Evolutionary conservation across 208 protist species (phyloP), one percentile per base, ranked within the genome.

Genomic region (Crithidia acanthocephali): DNA sequence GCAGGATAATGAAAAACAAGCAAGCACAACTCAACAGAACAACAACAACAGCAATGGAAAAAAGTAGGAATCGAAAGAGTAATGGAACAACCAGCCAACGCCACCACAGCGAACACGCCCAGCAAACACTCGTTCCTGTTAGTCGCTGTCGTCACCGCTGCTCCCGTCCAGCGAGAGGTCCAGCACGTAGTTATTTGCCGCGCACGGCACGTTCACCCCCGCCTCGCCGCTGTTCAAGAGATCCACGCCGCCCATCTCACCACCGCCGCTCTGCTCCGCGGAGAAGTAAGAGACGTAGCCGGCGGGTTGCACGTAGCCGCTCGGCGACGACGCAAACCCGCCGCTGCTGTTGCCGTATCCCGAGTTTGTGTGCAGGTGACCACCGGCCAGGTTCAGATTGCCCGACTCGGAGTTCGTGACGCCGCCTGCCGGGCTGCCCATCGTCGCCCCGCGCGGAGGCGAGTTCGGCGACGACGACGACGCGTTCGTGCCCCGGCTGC

Each of bases 131-230:
- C n/a, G n/a, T n/a, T n/a, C n/a, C n/a, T n/a, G n/a, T n/a, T n/a
- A n/a, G n/a, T 68, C 47, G 47, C 58, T 48, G 25, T 57, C 51
- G 57, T 61, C 63, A 5, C 33, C 40, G 15, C 33, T 48, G 32
- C 70, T 53, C 30, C 59, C 57, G 32, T 51, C 68, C 25, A 78
- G 59, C 13, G 62, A 85, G 2, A 74, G 48, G 59, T 78, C 65
- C 25, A 78, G 27, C 35, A 68, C 59, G 48, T 72, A 68, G 22
- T 67, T 48, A 42, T 68, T 72, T 2, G 45, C 58, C 25, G 44
- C 33, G 22, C 51, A 62, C n/a, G 58, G 65, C n/a, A 67, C 63
- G 50, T 78, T 60, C 35, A 63, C 45, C 20, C 63, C 48, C 1
- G 62, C 62, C 33, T 58, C 62, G 2, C 48, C 58, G 48, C 53